Conservation (phyloP, 345 rosid species). For the Acer campestre region DNA sequence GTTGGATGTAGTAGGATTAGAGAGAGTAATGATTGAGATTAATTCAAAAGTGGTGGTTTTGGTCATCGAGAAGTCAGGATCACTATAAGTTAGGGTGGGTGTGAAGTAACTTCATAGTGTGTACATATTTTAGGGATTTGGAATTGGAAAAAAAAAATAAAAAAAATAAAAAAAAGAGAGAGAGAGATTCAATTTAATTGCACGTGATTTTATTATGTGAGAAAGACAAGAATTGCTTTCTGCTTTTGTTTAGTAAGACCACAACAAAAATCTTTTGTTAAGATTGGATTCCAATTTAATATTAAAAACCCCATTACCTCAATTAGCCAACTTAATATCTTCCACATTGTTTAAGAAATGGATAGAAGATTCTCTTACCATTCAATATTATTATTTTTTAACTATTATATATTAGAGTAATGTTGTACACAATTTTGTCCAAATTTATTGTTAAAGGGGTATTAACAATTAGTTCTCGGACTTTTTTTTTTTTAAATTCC, state of each 20-base stretch:
- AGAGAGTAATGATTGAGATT: neutral
- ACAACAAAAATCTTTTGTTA: neutral
- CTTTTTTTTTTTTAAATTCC: too few relatives aligned
- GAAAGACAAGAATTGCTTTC: neutral
- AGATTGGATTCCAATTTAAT: neutral
- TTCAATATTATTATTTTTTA: too few relatives aligned
- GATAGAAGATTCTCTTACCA: too few relatives aligned
- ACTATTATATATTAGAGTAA: too few relatives aligned
- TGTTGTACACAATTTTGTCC: too few relatives aligned
- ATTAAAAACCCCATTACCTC: neutral
- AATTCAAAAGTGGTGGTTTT: neutral
- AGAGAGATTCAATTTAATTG: neutral
- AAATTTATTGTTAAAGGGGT: too few relatives aligned
- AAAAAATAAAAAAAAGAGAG: too few relatives aligned
- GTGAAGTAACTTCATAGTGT: neutral
- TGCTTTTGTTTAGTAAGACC: neutral
- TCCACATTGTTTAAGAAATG: too few relatives aligned
- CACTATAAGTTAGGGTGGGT: neutral
- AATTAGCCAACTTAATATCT: too few relatives aligned
- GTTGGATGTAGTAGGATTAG: neutral
- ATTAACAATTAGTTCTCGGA: too few relatives aligned
- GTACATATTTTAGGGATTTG: too few relatives aligned
- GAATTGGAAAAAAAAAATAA: too few relatives aligned
- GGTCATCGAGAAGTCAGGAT: slow-evolving; percentile 3
- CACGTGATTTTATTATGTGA: neutral